These are phyloP conservation scores for Saturnispora mendoncae DNA, from an alignment of 805 yeast species.

Conservation along the genomic window DNA sequence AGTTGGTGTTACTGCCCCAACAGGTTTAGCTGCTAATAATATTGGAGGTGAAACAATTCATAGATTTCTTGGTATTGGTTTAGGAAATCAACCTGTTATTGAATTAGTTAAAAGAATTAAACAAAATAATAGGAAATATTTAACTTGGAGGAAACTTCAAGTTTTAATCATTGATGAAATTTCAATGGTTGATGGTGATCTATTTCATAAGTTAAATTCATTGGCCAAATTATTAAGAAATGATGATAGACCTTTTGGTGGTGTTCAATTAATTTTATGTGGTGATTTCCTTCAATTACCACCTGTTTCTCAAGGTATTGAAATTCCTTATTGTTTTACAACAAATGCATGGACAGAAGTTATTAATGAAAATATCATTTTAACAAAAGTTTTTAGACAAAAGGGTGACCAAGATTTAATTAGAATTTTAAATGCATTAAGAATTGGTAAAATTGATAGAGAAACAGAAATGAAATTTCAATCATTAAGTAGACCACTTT, in stretches of 20 bases:
- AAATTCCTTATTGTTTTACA: constrained; percentile 62
- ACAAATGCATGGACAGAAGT: constrained; percentile 58
- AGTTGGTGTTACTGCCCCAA: constrained; percentile 89
- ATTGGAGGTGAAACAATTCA: constrained; percentile 89
- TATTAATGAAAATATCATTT: constrained; percentile 55
- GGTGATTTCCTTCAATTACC: constrained; percentile 98
- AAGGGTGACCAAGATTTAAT: constrained; percentile 69
- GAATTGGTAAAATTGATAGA: constrained; percentile 57
- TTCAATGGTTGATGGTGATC: constrained; percentile 81
- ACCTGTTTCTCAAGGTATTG: constrained; percentile 53
- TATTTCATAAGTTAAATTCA: constrained; percentile 65
- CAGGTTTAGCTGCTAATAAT: constrained; percentile 92
- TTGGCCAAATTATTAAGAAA: constrained; percentile 53
- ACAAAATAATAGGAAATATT: constrained; percentile 33
- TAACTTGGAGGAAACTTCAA: constrained; percentile 57
- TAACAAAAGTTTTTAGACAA: constrained; percentile 83
- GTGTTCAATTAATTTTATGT: constrained; percentile 77
- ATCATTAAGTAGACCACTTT: constrained; percentile 47
- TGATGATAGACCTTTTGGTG: constrained; percentile 70
- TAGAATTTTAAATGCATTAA: constrained; percentile 68
- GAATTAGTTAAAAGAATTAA: constrained; percentile 41
- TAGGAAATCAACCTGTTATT: constrained; percentile 42
- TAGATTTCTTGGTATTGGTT: constrained; percentile 77
- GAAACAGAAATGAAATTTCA: constrained; percentile 41
- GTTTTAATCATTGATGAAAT: constrained; percentile 86